phyloP scores from a whole-genome alignment of 768 basidiomycete genomes.

The Lactifluus pinguis region DNA sequence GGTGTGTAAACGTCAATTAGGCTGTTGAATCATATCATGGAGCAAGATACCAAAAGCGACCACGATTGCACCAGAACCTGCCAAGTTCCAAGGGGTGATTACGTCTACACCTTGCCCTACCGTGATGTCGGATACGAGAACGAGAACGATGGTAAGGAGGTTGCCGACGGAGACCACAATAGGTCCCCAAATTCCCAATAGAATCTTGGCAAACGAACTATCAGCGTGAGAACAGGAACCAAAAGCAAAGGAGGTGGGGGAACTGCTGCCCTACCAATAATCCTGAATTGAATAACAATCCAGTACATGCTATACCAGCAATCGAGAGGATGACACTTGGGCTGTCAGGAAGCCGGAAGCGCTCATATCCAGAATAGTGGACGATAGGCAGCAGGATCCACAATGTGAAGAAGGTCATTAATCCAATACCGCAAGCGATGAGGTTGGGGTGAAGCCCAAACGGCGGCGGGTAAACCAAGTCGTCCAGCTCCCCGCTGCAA shows the following conservation, averaged over 20 bases:
- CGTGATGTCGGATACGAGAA: conserved; percentile 67
- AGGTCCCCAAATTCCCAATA: conserved; percentile 83
- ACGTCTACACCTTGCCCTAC: conserved; percentile 56
- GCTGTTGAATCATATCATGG: conserved; percentile 49
- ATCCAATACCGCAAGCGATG: conserved; percentile 70
- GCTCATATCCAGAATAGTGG: conserved; percentile 55
- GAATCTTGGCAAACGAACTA: conserved; percentile 37
- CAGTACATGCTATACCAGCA: conserved; percentile 56
- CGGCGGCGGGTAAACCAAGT: conserved; percentile 46
- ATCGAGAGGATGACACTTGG: conserved; percentile 41
- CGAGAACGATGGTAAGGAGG: conserved; percentile 90
- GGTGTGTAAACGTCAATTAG: not conserved
- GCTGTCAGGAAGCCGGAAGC: conserved; percentile 55
- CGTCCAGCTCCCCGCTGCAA: conserved; percentile 1
- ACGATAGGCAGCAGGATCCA: conserved; percentile 77
- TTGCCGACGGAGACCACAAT: conserved; percentile 83
- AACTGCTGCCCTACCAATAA: conserved; percentile 53
- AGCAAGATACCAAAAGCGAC: conserved; percentile 74
- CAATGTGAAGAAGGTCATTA: conserved; percentile 60
- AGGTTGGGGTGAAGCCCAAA: conserved; percentile 83
- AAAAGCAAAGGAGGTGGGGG: not conserved
- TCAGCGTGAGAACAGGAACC: not conserved
- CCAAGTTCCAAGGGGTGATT: conserved; percentile 60
- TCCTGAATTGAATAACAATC: conserved; percentile 76
- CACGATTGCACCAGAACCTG: conserved; percentile 74